These are phyloP conservation scores for Trichoderma simmonsii DNA, from an alignment of 2,329 filamentous ascomycete genomes.

Conservation along the genomic window DNA sequence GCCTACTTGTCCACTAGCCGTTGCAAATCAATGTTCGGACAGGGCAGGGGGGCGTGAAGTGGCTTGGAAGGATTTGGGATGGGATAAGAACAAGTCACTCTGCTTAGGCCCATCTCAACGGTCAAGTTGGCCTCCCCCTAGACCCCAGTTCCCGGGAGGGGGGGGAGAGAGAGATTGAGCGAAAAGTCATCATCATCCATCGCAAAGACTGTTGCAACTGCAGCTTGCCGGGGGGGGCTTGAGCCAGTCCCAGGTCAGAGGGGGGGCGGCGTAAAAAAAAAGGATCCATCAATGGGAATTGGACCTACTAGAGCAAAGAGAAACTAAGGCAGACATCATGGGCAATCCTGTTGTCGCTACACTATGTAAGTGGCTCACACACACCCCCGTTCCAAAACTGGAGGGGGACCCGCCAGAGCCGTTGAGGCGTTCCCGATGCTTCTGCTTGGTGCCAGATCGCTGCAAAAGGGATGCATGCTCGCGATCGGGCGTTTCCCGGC, in stretches of 20 bases:
- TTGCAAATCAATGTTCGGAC: conserved; percentile 1
- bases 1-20: conserved; percentile 2
- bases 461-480: background rate
- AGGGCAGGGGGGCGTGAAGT: background rate
- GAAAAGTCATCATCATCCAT: background rate
- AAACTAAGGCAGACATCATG: background rate
- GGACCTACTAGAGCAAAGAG: background rate
- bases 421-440: background rate
- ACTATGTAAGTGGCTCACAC: background rate
- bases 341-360: background rate
- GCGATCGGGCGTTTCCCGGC: background rate
- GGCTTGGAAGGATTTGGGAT: background rate
- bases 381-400: background rate
- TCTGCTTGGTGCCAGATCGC: background rate
- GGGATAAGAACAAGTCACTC: background rate
- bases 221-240: background rate
- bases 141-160: too few species aligned
- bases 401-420: background rate
- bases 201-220: background rate
- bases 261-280: background rate
- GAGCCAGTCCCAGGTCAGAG: too few species aligned
- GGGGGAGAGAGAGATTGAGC: background rate
- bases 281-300: background rate
- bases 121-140: background rate
- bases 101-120: conserved; percentile 7